Base-by-base conservation (phyloP, 441 rosid species). In the Erodium chrysanthum region DNA sequence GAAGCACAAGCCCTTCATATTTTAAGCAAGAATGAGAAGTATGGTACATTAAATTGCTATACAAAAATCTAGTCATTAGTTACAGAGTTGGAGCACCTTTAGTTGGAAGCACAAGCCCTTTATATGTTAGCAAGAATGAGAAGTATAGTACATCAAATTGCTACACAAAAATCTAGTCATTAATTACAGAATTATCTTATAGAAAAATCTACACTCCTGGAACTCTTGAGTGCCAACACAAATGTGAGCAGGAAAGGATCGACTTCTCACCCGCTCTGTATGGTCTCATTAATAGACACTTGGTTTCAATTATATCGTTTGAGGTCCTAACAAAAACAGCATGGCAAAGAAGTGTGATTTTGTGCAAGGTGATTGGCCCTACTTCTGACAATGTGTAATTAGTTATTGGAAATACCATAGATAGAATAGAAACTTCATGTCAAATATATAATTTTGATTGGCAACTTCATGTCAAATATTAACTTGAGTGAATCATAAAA, bases 201-300 rank as follows among this genome's bases (percentile, higher is more conserved):
- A 31, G 6, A 2, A 31, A 31, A 31, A 31, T 31, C 35, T 31
- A 31, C 2, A 54, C 23, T 54, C 25, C 23, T 20, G 11, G 17
- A 54, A 54, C 11, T 54, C 61, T 18, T 54, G 59, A 8, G 20
- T 17, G 21, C 59, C 23, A 18, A 52, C 23, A 2, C 59, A 6
- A 52, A 52, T 52, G 59, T 52, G 59, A 52, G 21, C n/a, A 52
- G 21, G 59, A 17, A 52, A 9, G 21, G 59, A 52, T 52, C 59
- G 17, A 52, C 9, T 7, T 52, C 59, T 15, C 58, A 50, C 58
- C 21, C 5, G 7, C 58, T 15, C 7, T 50, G 21, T n/a, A 12
- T 50, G 21, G 60, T 54, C 60, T 54, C 25, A 54, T 14, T 54
- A 54, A 18, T 3, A 8, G 27, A 11, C 61, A 54, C 61, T 54